Evolutionary conservation across 2,329 filamentous ascomycete genomes (phyloP).

Genomic region (Fulvia fulva): DNA sequence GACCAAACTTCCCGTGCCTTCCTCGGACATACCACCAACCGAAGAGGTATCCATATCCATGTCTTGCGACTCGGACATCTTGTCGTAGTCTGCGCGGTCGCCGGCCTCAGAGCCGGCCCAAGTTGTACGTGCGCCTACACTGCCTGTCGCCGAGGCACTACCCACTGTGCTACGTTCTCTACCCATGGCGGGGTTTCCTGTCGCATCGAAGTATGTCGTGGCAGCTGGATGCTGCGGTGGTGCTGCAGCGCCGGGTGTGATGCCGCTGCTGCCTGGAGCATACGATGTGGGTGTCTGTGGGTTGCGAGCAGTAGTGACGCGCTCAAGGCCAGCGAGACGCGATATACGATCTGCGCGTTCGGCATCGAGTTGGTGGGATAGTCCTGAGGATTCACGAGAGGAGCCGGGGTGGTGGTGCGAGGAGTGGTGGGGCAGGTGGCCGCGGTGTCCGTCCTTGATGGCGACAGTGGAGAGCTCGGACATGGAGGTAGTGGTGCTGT

Average conservation of each 20-base stretch:
- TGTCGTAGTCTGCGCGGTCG: constrained; percentile 47
- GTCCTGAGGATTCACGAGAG: constrained; percentile 48
- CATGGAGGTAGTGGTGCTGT: constrained; percentile 85
- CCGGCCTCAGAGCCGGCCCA: constrained; percentile 63
- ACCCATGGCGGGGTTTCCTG: constrained; percentile 62
- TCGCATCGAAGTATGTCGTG: constrained; percentile 75
- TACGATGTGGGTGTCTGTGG: constrained; percentile 34
- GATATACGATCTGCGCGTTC: constrained; percentile 75
- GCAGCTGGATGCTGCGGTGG: constrained; percentile 9
- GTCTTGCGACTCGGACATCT: constrained; percentile 58
- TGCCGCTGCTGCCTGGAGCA: constrained; percentile 37
- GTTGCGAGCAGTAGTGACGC: constrained; percentile 70
- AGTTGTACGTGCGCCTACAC: constrained; percentile 63
- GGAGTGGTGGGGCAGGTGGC: constrained; percentile 61
- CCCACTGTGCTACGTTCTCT: constrained; percentile 83
- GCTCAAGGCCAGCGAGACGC: constrained; percentile 84
- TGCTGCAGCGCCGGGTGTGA: constrained; percentile 29
- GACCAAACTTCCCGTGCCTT: constrained; percentile 77
- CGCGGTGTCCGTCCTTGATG: constrained; percentile 93
- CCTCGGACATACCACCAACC: constrained; percentile 78
- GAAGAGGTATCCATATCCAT: constrained; percentile 51
- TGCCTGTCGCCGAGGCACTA: constrained; percentile 81
- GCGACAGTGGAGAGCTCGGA: constrained; percentile 89
- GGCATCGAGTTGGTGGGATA: constrained; percentile 52
- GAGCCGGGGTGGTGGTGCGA: constrained; percentile 35